Percentiles rank a stretch among this genome's conserved stretches.
These are phyloP conservation scores for Acanthamoeba healyi DNA, from an alignment of 208 protist genomes.

Conservation along the genomic window DNA sequence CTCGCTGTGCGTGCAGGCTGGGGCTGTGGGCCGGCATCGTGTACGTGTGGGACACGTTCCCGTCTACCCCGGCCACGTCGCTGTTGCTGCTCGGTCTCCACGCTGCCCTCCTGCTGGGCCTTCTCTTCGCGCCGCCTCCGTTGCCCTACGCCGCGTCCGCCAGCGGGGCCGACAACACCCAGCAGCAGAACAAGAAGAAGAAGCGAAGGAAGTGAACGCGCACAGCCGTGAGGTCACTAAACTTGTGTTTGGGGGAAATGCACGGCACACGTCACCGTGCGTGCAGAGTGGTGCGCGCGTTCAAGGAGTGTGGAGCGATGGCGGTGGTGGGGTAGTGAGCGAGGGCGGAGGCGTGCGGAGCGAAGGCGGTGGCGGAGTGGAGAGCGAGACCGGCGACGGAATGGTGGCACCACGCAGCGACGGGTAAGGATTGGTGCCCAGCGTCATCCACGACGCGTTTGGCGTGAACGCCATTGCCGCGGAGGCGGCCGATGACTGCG, in stretches of 20 bases:
- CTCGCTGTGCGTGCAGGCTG: no score
- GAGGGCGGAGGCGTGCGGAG: background rate
- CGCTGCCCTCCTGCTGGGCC: conserved; percentile 58
- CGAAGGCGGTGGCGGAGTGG: background rate
- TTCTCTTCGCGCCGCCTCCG: background rate
- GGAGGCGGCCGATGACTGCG: background rate
- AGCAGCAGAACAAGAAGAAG: conserved; percentile 5
- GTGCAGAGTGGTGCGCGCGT: no score
- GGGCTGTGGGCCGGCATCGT: conserved; percentile 77
- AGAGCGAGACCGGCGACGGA: background rate
- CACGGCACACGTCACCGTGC: no score
- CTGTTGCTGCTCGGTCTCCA: conserved; percentile 41
- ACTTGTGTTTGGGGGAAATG: no score
- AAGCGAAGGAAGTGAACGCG: background rate
- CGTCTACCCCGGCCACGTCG: conserved; percentile 78
- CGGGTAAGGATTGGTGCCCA: conserved; percentile 18
- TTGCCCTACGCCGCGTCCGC: background rate
- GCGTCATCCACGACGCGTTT: background rate
- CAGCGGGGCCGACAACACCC: background rate
- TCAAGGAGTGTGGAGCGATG: background rate
- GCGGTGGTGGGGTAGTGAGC: background rate
- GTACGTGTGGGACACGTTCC: conserved; percentile 83
- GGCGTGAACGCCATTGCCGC: background rate
- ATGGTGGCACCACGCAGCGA: background rate
- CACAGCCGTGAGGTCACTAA: no score